These are phyloP conservation scores for Lotmaria passim DNA, from an alignment of 208 protist species.

Conservation along the genomic window DNA sequence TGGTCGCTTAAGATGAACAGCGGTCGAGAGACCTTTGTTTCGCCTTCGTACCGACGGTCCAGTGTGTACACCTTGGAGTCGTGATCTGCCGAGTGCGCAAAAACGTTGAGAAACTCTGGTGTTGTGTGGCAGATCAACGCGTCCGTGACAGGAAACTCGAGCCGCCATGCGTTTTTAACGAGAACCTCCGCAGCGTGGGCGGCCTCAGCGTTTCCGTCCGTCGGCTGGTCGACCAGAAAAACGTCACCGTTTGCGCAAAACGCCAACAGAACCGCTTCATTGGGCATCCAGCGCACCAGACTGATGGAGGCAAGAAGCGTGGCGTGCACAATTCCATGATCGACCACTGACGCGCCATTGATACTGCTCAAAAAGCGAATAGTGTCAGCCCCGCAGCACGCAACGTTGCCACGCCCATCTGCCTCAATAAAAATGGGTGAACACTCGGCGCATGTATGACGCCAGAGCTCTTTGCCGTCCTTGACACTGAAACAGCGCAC, in stretches of 20 bases:
- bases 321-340: constrained; percentile 26
- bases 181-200: constrained; percentile 43
- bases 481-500: constrained; percentile 16
- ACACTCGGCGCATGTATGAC: constrained; percentile 15
- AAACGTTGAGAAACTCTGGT: constrained; percentile 62
- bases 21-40: constrained; percentile 67
- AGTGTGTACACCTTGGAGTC: constrained; percentile 86
- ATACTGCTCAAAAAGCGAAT: constrained; percentile 24
- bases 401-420: constrained; percentile 19
- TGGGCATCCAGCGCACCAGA: constrained; percentile 43
- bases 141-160: constrained; percentile 78
- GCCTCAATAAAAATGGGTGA: constrained; percentile 21
- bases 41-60: constrained; percentile 62
- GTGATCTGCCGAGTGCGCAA: constrained; percentile 81
- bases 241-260: constrained; percentile 71
- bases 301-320: constrained; percentile 32
- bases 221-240: constrained; percentile 49
- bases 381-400: constrained; percentile 20
- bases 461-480: constrained; percentile 18
- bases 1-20: constrained; percentile 80
- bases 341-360: neutral
- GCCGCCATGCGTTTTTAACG: constrained; percentile 65
- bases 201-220: constrained; percentile 19
- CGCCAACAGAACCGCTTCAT: constrained; percentile 43
- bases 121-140: constrained; percentile 54